Evolutionary conservation across 2,329 filamentous ascomycete species (phyloP), one percentile per base, ranked within the genome.

Genomic region (Didymella keratinophila): DNA sequence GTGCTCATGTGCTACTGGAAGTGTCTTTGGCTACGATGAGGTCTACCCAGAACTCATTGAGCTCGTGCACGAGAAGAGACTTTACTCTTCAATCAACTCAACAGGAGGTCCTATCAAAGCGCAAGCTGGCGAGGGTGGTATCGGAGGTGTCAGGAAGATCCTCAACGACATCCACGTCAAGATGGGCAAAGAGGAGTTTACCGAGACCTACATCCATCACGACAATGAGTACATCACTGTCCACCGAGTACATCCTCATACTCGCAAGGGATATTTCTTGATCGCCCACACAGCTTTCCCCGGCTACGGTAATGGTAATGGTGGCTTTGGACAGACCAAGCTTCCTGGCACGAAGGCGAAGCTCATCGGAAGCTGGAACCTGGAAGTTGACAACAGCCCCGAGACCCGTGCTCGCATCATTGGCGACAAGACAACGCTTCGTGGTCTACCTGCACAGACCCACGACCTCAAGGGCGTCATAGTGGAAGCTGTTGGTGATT

Each of bases 1-100:
- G 93, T 99, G 96, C 76, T 88, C 93, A 23, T 97, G 92, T 68
- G 92, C 94, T 1, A 93, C 90, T 8, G 95, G 95, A 43, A 98
- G 95, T 73, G 95, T 98, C 46, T 97, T 98, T 88, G 95, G 95
- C 1, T 98, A 97, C 71, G 95, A 99, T 72, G 95, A 99, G 76
- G 88, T 98, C 60, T 99, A 98, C 68, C 95, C 95, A 1, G 89
- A 90, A 67, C 83, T 97, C 54, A 87, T 99, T n/a, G 93, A 99
- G 69, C 84, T 99, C 16, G 95, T 99, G 16, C 87, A 92, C 52
- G 95, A 99, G 77, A 96, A 86, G 23, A 86, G 95, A 32, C 80
- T 89, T 2, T 99, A 99, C 77, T 86, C 87, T 0, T 95, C 92
- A 0, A 83, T 87, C 56, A 93, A 88, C 37, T 96, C 92, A 2